Evolutionary conservation across 257 asterid genomes (phyloP), one percentile per base, ranked within the genome.

Genomic region (Solanum pinnatisectum): DNA sequence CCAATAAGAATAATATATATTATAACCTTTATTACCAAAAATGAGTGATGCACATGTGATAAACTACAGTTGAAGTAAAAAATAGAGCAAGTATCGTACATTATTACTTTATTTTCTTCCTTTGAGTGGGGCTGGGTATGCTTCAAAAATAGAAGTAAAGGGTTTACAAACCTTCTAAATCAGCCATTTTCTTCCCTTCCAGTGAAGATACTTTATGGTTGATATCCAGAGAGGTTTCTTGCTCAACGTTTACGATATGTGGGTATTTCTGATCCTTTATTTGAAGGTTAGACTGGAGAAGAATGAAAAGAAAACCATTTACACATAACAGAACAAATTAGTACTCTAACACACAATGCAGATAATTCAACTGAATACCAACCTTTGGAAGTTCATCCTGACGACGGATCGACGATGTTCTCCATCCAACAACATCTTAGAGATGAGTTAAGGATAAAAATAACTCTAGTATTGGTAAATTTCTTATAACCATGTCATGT

Each of bases 401-500:
- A 81, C 98, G 98, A 84, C 99, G 97, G 79, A 96, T 96, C 81
- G 99, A 96, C 52, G 99, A 95, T 46, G 99, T 96, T 91, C 99
- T 92, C 99, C 99, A 96, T 88, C 99, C 99, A 92, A 96, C 99
- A 92, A 96, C 91, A 85, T 94, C 99, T 96, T 88, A 90, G 84
- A 74, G 89, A 87, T 67, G 36, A 74, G 93, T 96, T 73, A 95
- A 92, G 94, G 94, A 88, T 88, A 89, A 90, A 90, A 33, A 13
- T 7, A 86, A 71, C 60, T 44, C 49, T 30, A 71, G 27, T 18
- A 46, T 27, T 49, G 40, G 84, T 44, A 33, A 42, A 86, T 86
- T 10, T 30, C 68, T 8, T 86, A 76, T 11, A 37, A 86, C 60
- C 68, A 86, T 85, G 10, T 49, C 60, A 44, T 37, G 37, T 70